Percentiles rank a stretch among this genome's conserved stretches.
Evolutionary conservation across 23 red algal species (phyloP).

Genomic region (Gracilariopsis chorda): DNA sequence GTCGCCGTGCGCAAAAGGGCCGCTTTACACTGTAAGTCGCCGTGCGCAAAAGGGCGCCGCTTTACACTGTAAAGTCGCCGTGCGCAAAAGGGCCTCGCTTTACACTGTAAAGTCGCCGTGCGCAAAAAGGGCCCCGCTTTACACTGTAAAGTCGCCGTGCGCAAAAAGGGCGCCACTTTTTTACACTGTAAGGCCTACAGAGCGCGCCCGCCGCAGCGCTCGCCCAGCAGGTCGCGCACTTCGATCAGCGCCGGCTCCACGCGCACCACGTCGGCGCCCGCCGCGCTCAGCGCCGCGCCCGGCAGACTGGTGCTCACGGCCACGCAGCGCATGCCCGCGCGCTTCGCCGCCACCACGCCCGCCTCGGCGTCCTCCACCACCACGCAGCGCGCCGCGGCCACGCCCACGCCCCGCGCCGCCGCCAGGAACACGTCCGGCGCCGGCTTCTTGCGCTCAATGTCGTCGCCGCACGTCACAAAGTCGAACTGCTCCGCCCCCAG

Average conservation of each 20-base stretch:
- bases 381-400: constrained; percentile 51
- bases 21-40: no score
- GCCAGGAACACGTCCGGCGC: constrained; percentile 82
- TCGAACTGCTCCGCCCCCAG: constrained; percentile 58
- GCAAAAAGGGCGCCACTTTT: not conserved
- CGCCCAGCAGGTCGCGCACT: constrained; percentile 53
- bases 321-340: constrained; percentile 90
- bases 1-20: not conserved
- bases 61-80: not conserved
- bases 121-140: not conserved
- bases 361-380: constrained; percentile 92
- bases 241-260: constrained; percentile 41
- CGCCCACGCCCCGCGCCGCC: constrained; percentile 48
- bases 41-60: no score
- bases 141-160: not conserved
- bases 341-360: constrained; percentile 82
- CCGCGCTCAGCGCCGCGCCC: not conserved
- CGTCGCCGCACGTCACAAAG: constrained; percentile 58
- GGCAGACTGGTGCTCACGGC: constrained; percentile 61
- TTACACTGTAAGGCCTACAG: not conserved
- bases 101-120: not conserved
- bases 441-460: constrained; percentile 80
- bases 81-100: not conserved
- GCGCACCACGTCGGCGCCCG: constrained; percentile 70
- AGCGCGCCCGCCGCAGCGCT: not conserved